These are phyloP conservation scores for Luzula sylvatica DNA, from an alignment of 176 grass and related monocot genomes.

Conservation along the genomic window DNA sequence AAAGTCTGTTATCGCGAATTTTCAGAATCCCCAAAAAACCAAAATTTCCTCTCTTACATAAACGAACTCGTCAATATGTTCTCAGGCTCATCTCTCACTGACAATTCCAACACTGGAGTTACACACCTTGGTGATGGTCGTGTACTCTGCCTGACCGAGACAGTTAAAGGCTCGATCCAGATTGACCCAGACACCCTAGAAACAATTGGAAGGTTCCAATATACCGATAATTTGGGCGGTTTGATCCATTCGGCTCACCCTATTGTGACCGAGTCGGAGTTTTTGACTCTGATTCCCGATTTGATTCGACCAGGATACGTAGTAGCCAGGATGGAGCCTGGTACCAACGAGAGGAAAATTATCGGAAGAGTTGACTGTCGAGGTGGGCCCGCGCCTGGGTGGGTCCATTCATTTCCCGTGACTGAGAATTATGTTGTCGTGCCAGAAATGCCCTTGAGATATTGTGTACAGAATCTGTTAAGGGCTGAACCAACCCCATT, in stretches of 20 bases:
- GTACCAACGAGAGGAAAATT: constrained; percentile 65
- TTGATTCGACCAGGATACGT: constrained; percentile 61
- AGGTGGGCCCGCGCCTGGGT: constrained; percentile 72
- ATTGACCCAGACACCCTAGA: constrained; percentile 87
- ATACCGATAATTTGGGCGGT: constrained; percentile 55
- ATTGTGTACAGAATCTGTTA: constrained; percentile 80
- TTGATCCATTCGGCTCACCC: constrained; percentile 94
- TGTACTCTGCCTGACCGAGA: constrained; percentile 92
- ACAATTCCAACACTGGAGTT: constrained; percentile 98
- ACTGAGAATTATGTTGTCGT: constrained; percentile 84
- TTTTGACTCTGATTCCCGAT: constrained; percentile 81
- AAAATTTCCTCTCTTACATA: constrained; percentile 34
- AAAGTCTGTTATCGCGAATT: constrained; percentile 93
- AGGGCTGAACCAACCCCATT: constrained; percentile 87
- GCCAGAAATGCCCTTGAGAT: constrained; percentile 95
- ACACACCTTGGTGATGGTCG: constrained; percentile 87
- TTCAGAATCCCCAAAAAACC: constrained; percentile 70
- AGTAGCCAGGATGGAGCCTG: constrained; percentile 65
- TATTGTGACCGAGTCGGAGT: constrained; percentile 67
- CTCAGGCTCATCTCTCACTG: constrained; percentile 83
- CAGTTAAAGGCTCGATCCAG: constrained; percentile 78
- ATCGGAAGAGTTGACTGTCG: constrained; percentile 80
- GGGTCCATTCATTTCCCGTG: constrained; percentile 95
- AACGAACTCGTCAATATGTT: constrained; percentile 52
- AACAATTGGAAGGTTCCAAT: constrained; percentile 77